Conservation (phyloP, 208 protist species). For the Herpetomonas samuelpessoai region DNA sequence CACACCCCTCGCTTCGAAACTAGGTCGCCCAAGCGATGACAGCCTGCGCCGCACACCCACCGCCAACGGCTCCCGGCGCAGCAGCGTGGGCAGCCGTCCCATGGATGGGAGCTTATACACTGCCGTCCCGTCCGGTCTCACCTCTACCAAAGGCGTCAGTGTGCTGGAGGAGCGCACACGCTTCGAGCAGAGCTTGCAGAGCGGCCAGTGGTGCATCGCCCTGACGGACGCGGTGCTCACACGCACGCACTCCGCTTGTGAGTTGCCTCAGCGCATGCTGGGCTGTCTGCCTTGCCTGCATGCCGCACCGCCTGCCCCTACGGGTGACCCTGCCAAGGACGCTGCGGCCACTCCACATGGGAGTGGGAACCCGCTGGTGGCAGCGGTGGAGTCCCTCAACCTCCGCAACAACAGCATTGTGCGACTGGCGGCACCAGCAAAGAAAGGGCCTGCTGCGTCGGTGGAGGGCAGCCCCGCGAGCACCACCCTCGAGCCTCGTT, state of each 20-base stretch:
- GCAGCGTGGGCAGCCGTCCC: too few species aligned
- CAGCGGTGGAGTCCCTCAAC: conserved; percentile 26
- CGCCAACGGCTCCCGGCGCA: too few species aligned
- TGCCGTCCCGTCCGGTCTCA: too few species aligned
- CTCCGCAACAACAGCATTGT: conserved; percentile 39
- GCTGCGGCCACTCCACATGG: conserved; percentile 23
- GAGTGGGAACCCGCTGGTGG: conserved; percentile 23
- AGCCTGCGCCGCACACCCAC: too few species aligned
- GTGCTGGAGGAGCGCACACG: background rate
- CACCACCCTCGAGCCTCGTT: too few species aligned
- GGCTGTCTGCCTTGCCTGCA: conserved; percentile 49
- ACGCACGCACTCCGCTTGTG: background rate
- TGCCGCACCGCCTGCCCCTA: background rate
- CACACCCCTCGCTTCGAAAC: too few species aligned
- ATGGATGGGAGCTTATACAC: too few species aligned
- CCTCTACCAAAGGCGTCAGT: background rate
- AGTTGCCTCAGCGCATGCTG: background rate
- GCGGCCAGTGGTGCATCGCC: background rate
- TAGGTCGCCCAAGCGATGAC: too few species aligned
- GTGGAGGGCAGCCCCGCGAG: background rate
- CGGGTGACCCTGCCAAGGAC: background rate
- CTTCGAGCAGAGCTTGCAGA: background rate
- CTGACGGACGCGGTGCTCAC: background rate
- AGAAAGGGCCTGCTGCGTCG: background rate
- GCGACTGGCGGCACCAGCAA: conserved; percentile 7